Percentiles rank a stretch among this genome's conserved stretches.
phyloP scores from a whole-genome alignment of 225 moss, liverwort and hornwort species.

The Anthoceros angustus region DNA sequence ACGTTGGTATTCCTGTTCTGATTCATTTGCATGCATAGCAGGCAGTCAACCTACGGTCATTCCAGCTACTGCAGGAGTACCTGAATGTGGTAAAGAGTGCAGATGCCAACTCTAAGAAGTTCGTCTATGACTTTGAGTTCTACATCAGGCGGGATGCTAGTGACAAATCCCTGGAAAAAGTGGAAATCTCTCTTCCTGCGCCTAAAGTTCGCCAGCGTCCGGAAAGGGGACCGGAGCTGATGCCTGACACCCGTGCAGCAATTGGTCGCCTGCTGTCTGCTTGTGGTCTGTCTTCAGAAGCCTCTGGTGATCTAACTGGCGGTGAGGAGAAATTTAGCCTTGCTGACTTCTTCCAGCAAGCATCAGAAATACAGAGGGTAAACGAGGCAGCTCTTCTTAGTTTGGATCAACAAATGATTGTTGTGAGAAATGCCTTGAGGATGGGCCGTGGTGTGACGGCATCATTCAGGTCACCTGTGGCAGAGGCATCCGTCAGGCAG shows the following conservation, averaged over 20 bases:
- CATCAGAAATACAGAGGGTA: background rate
- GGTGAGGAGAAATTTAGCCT: slow-evolving; percentile 33
- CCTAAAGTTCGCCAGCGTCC: slow-evolving; percentile 52
- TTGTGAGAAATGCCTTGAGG: slow-evolving; percentile 60
- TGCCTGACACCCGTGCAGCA: slow-evolving; percentile 51
- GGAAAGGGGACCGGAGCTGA: slow-evolving; percentile 40
- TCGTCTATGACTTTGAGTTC: slow-evolving; percentile 67
- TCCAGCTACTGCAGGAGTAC: slow-evolving; percentile 84
- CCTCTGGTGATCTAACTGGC: slow-evolving; percentile 39
- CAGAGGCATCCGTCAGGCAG: slow-evolving; percentile 21
- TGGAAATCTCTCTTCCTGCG: slow-evolving; percentile 63
- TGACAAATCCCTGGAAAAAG: slow-evolving; percentile 40
- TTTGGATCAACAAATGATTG: slow-evolving; percentile 28
- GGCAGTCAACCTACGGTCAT: slow-evolving; percentile 71
- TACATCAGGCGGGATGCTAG: slow-evolving; percentile 39
- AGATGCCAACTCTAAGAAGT: slow-evolving; percentile 26
- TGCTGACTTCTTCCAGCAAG: slow-evolving; percentile 41
- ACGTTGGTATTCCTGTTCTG: background rate
- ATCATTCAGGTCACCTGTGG: slow-evolving; percentile 44
- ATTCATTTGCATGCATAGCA: slow-evolving; percentile 13
- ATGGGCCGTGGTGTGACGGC: slow-evolving; percentile 58
- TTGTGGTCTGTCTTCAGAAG: slow-evolving; percentile 57
- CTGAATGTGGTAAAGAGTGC: slow-evolving; percentile 62
- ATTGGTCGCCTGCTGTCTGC: slow-evolving; percentile 62
- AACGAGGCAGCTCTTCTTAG: background rate